Conservation (phyloP, 495 filamentous ascomycete species). For the Aspergillus bertholletiae region DNA sequence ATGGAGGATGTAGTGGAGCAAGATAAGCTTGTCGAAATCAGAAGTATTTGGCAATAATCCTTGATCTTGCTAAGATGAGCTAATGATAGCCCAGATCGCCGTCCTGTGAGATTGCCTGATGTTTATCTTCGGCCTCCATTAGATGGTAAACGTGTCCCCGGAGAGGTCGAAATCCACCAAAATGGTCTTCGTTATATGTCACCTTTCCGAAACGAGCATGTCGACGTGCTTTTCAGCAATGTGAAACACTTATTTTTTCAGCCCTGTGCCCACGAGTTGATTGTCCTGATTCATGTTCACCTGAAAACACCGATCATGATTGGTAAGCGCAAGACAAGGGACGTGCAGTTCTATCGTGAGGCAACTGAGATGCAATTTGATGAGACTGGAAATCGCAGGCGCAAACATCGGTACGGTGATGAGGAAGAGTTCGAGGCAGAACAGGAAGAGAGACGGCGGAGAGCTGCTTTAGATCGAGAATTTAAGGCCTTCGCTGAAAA, state of each 20-base stretch:
- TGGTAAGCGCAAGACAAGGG: conserved; percentile 97
- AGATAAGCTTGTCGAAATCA: conserved; percentile 89
- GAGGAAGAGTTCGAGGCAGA: conserved; percentile 99
- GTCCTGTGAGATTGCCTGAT: conserved; percentile 80
- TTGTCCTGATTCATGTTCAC: conserved; percentile 97
- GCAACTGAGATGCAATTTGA: conserved; percentile 99
- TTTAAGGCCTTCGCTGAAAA: conserved; percentile 98
- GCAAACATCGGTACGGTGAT: conserved; percentile 97
- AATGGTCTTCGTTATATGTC: conserved; percentile 98
- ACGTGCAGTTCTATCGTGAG: conserved; percentile 97
- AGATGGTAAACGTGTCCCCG: conserved; percentile 93
- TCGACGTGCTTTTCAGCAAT: conserved; percentile 97
- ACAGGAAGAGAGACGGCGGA: conserved; percentile 88
- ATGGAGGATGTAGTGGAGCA: conserved; percentile 99
- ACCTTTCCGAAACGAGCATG: conserved; percentile 74
- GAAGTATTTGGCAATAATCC: conserved; percentile 57
- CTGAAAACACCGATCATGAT: conserved; percentile 98
- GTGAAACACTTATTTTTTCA: conserved; percentile 99
- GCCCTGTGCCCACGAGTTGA: conserved; percentile 89
- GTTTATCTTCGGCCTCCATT: conserved; percentile 91
- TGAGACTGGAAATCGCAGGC: conserved; percentile 95
- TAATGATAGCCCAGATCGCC: conserved; percentile 58
- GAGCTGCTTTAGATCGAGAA: conserved; percentile 87
- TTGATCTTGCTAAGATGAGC: background rate
- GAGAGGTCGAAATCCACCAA: conserved; percentile 94